A percentile compares a stretch with the other conserved stretches of the same genome.
These are phyloP conservation scores for Globisporangium uncinulatum DNA, from an alignment of 352 stramenopile species.

Conservation along the genomic window DNA sequence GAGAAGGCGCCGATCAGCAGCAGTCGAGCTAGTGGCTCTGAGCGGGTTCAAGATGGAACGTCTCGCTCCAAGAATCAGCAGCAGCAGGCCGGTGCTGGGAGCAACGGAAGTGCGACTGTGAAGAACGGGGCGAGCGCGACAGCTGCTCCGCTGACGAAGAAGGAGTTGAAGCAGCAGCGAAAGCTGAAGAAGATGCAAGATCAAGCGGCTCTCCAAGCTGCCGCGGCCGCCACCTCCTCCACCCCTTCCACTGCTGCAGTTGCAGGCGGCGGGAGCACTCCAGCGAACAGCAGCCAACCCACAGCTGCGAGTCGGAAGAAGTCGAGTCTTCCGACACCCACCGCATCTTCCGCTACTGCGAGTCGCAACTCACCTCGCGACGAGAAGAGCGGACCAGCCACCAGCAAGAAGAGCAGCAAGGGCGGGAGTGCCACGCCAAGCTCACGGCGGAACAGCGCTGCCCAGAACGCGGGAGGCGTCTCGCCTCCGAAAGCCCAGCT, in stretches of 20 bases:
- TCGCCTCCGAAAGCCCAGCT: slow-evolving; percentile 8
- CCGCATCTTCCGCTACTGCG: neutral
- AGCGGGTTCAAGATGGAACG: slow-evolving; percentile 5
- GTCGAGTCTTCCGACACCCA: neutral
- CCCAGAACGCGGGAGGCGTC: slow-evolving; percentile 10
- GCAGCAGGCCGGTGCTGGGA: slow-evolving; percentile 3
- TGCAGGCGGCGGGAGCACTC: neutral
- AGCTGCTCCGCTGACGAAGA: slow-evolving; percentile 39
- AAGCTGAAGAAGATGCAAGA: slow-evolving; percentile 73
- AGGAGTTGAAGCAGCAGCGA: slow-evolving; percentile 63
- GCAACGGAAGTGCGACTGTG: neutral
- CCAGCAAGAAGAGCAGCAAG: slow-evolving; percentile 38
- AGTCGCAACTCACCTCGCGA: slow-evolving; percentile 23
- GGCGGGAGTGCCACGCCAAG: slow-evolving; percentile 20
- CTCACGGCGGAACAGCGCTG: slow-evolving; percentile 24
- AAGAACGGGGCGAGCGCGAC: slow-evolving; percentile 6
- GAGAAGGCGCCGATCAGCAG: slow-evolving; percentile 4
- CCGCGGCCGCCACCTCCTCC: neutral
- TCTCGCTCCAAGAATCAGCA: slow-evolving; percentile 18
- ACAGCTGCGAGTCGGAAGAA: slow-evolving; percentile 9
- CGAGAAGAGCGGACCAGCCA: slow-evolving; percentile 24
- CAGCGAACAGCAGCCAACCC: neutral
- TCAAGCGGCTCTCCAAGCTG: slow-evolving; percentile 4
- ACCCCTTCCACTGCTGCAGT: slow-evolving; percentile 6
- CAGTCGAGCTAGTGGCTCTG: neutral